phyloP scores from a whole-genome alignment of 2,329 filamentous ascomycete genomes.

The Fusarium miscanthi region DNA sequence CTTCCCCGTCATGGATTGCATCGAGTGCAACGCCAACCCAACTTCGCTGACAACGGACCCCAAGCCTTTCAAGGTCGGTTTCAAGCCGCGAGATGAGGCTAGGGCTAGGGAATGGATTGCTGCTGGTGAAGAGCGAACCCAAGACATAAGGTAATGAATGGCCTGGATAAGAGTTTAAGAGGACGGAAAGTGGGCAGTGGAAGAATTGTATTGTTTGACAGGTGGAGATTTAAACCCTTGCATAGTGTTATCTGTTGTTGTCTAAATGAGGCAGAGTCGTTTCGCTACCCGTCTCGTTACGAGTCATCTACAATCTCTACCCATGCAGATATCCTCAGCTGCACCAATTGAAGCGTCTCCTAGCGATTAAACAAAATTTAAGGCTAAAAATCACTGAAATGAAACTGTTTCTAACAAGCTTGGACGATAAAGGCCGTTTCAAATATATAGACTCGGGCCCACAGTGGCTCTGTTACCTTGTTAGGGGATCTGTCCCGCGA shows the following conservation, averaged over 20 bases:
- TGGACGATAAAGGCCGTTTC: conserved; percentile 9
- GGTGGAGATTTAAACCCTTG: conserved; percentile 3
- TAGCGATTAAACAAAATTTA: not conserved
- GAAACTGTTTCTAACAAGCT: conserved; percentile 14
- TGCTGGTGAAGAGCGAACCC: conserved; percentile 63
- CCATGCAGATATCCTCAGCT: conserved; percentile 1
- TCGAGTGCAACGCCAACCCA: conserved; percentile 67
- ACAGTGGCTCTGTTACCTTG: conserved; percentile 19
- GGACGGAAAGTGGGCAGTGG: conserved; percentile 5
- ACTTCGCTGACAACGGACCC: conserved; percentile 71
- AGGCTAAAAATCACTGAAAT: not conserved
- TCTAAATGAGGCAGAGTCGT: conserved; percentile 28
- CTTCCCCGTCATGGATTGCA: conserved; percentile 64
- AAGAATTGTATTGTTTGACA: conserved; percentile 22
- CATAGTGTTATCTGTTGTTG: not conserved
- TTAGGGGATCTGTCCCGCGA: conserved; percentile 16
- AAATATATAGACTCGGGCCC: conserved; percentile 6
- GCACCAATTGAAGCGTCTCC: not conserved
- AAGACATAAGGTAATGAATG: conserved; percentile 45
- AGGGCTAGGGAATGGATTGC: conserved; percentile 63
- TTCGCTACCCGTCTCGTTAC: conserved; percentile 16
- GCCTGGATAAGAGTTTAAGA: conserved; percentile 10
- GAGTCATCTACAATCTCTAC: conserved; percentile 7
- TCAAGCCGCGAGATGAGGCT: conserved; percentile 57
- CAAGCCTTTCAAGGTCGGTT: conserved; percentile 66